Evolutionary conservation across 345 rosid genomes (phyloP).

Genomic region (Gossypium sturtianum): DNA sequence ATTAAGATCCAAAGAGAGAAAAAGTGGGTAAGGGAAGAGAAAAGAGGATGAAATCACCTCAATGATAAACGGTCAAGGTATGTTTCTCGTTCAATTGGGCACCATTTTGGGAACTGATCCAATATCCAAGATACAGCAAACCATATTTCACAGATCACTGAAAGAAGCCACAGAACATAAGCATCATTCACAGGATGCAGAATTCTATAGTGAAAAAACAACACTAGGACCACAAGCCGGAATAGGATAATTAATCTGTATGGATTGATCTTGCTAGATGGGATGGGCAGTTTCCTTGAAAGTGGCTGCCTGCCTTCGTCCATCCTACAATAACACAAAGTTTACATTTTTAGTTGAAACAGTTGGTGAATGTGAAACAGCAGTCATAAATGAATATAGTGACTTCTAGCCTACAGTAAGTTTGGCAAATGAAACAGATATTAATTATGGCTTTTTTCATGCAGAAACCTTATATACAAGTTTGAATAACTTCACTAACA

Average conservation of each 20-base stretch:
- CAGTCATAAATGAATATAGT: not conserved
- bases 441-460: not conserved
- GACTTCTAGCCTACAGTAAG: not conserved
- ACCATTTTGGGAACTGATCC: conserved; percentile 92
- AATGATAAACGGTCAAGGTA: conserved; percentile 75
- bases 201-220: conserved; percentile 82
- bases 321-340: conserved; percentile 48
- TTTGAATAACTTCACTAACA: not conserved
- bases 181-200: conserved; percentile 84
- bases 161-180: conserved; percentile 67
- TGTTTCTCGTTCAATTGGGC: conserved; percentile 72
- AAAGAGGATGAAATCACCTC: conserved; percentile 27
- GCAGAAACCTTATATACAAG: not conserved
- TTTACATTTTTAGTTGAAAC: not conserved
- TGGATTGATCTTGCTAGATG: conserved; percentile 80
- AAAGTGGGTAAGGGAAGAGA: not conserved
- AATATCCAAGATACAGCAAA: conserved; percentile 93
- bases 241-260: conserved; percentile 70
- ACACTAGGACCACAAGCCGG: conserved; percentile 65
- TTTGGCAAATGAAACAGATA: not conserved
- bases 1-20: not conserved
- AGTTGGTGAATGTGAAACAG: not conserved
- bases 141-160: conserved; percentile 90
- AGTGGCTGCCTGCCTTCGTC: conserved; percentile 95
- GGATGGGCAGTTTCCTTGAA: conserved; percentile 71